These are phyloP conservation scores for Globisporangium takayamanum DNA, from an alignment of 352 stramenopile species.

Conservation along the genomic window DNA sequence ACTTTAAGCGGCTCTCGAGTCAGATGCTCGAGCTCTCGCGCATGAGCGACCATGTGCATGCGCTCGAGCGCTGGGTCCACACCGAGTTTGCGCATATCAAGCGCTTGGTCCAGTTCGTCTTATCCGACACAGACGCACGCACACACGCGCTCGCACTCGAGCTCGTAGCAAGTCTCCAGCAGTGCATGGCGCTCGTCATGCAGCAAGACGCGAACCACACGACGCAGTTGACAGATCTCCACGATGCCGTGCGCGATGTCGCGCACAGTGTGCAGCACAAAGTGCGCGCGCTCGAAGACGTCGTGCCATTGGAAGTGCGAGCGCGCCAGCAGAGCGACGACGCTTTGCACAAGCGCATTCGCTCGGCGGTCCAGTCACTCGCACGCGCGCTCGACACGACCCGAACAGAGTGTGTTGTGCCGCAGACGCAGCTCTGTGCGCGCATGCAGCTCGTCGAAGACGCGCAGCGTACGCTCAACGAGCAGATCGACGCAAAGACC, in stretches of 20 bases:
- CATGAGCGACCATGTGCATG: slow-evolving; percentile 52
- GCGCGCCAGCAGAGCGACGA: slow-evolving; percentile 53
- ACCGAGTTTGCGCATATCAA: slow-evolving; percentile 46
- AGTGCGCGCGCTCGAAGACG: slow-evolving; percentile 46
- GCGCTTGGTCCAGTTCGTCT: slow-evolving; percentile 35
- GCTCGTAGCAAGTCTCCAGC: slow-evolving; percentile 21
- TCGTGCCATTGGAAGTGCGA: slow-evolving; percentile 56
- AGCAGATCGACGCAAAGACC: slow-evolving; percentile 21
- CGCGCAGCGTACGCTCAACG: slow-evolving; percentile 8
- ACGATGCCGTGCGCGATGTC: slow-evolving; percentile 27
- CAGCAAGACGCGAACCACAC: slow-evolving; percentile 35
- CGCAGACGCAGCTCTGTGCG: slow-evolving; percentile 15
- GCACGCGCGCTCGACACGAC: slow-evolving; percentile 24
- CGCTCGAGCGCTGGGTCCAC: slow-evolving; percentile 50
- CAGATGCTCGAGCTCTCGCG: slow-evolving; percentile 48
- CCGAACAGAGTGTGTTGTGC: slow-evolving; percentile 19
- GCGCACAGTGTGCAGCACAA: slow-evolving; percentile 34
- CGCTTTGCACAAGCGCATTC: slow-evolving; percentile 37
- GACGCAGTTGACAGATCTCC: slow-evolving; percentile 20
- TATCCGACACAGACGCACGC: slow-evolving; percentile 27
- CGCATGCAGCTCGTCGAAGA: slow-evolving; percentile 29
- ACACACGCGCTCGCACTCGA: slow-evolving; percentile 34
- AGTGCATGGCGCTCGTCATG: slow-evolving; percentile 19
- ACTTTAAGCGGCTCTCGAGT: slow-evolving; percentile 43
- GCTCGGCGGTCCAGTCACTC: slow-evolving; percentile 32